Evolutionary conservation across 1,284 basidiomycete species (phyloP).

Genomic region (Sporisorium reilianum): DNA sequence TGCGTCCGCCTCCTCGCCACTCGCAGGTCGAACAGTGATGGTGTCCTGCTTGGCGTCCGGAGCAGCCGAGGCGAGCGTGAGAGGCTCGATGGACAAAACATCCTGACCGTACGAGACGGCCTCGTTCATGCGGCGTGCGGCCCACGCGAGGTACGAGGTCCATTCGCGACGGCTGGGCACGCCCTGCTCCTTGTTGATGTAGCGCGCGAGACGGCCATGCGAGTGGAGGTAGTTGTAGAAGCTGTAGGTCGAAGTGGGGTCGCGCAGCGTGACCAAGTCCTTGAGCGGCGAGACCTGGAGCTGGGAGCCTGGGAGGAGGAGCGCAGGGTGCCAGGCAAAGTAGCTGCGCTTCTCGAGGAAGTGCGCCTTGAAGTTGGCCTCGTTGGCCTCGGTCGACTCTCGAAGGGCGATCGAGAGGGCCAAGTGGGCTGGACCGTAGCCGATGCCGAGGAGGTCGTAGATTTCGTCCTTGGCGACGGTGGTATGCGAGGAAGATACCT

Average conservation of each 20-base stretch:
- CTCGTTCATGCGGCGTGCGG: slow-evolving; percentile 60
- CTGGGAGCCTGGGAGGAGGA: slow-evolving; percentile 66
- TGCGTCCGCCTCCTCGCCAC: slow-evolving; percentile 24
- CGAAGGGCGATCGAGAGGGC: slow-evolving; percentile 64
- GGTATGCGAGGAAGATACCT: slow-evolving; percentile 30
- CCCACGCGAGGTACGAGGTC: slow-evolving; percentile 68
- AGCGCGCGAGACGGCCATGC: slow-evolving; percentile 61
- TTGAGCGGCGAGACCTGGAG: slow-evolving; percentile 68
- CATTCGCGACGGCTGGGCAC: slow-evolving; percentile 67
- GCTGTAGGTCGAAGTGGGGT: slow-evolving; percentile 65
- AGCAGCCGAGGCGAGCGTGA: slow-evolving; percentile 30
- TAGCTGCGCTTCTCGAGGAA: slow-evolving; percentile 64
- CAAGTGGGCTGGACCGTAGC: slow-evolving; percentile 67
- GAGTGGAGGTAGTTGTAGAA: slow-evolving; percentile 68
- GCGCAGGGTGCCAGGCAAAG: slow-evolving; percentile 68
- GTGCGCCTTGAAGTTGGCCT: slow-evolving; percentile 48
- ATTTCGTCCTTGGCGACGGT: slow-evolving; percentile 45
- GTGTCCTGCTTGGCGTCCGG: slow-evolving; percentile 34
- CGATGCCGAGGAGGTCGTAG: slow-evolving; percentile 64
- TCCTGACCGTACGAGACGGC: slow-evolving; percentile 59
- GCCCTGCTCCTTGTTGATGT: slow-evolving; percentile 67
- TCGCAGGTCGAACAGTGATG: slow-evolving; percentile 26
- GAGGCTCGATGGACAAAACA: slow-evolving; percentile 60
- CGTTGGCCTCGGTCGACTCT: slow-evolving; percentile 57
- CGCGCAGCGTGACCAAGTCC: slow-evolving; percentile 67